Base-by-base conservation (phyloP, 164 flowering plant species). In the Stephania japonica region DNA sequence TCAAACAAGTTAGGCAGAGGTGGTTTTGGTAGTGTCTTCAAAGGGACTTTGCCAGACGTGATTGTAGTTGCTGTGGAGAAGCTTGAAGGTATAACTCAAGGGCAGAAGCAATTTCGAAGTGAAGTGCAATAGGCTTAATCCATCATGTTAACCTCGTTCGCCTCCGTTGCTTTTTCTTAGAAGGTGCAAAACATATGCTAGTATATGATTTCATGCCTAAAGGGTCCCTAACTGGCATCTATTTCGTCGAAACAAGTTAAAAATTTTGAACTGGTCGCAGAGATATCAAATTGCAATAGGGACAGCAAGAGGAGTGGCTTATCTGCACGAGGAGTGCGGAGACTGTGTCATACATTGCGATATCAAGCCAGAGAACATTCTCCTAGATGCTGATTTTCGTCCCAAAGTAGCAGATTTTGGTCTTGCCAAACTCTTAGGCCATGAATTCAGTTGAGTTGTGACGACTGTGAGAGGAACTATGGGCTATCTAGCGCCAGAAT, bases 81-180 rank as follows among this genome's bases (percentile, higher is more conserved):
- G 77, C 88, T 85, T 1, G 86, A 85, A 72, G 72, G 86, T 69
- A 25, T 83, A 11, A 71, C 80, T 70, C 90, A 85, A 76, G 87
- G 90, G 70, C 88, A 87, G 80, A 87, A 87, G 78, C 87, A 87
- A 72, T 87, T 87, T 72, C 70, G 88, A 25, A 47, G 82, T 9
- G 90, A 87, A 81, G 85, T 79, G 84, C 86, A 50, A 84, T 84
- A 8, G 90, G 88, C 68, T 81, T 82, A 47, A 76, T 84, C 63
- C 88, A 84, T 42, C 90, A 85, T 76, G 88, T 87, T 14, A 85
- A 85, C 70, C 83, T 85, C n/a, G 82, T 83, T 56, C 79, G 84
- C 13, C 84, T 84, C 41, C 85, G 79, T 13, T 88, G 38, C 3
- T 32, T 32, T 32, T 32, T 2, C 38, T 32, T 4, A 2, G 38